phyloP scores from a whole-genome alignment of 495 filamentous ascomycete species.

The Geoglossum glabrum region DNA sequence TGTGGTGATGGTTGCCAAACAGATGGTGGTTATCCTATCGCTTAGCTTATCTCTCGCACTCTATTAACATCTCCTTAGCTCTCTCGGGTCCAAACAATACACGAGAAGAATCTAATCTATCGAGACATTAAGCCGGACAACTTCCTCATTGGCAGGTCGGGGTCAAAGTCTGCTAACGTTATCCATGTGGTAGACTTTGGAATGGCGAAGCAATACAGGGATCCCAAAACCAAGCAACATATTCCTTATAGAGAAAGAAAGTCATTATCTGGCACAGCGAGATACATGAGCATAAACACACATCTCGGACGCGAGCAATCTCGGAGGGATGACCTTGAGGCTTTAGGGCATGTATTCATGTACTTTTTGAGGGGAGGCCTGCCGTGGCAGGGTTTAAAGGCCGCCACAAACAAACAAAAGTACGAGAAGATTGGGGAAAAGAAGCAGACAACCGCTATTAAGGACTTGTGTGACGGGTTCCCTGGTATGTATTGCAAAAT shows the following conservation, averaged over 20 bases:
- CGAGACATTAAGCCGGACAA: constrained; percentile 99
- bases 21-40: constrained; percentile 51
- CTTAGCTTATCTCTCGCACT: background rate
- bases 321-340: constrained; percentile 87
- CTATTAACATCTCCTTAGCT: constrained; percentile 30
- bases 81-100: constrained; percentile 95
- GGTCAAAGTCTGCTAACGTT: constrained; percentile 83
- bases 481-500: constrained; percentile 33
- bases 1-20: constrained; percentile 97
- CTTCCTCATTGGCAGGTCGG: constrained; percentile 91
- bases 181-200: constrained; percentile 99
- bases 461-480: constrained; percentile 90
- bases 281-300: constrained; percentile 99
- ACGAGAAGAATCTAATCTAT: constrained; percentile 99
- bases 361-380: constrained; percentile 94
- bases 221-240: constrained; percentile 98
- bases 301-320: constrained; percentile 94
- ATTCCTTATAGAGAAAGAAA: constrained; percentile 97
- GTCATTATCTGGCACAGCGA: constrained; percentile 85
- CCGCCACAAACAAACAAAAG: constrained; percentile 99
- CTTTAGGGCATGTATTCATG: constrained; percentile 96
- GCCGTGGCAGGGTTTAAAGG: constrained; percentile 96
- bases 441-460: constrained; percentile 94
- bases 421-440: constrained; percentile 99
- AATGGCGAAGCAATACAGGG: constrained; percentile 98